Base-by-base conservation (phyloP, 805 yeast species). In the Wickerhamiella nectarea region DNA sequence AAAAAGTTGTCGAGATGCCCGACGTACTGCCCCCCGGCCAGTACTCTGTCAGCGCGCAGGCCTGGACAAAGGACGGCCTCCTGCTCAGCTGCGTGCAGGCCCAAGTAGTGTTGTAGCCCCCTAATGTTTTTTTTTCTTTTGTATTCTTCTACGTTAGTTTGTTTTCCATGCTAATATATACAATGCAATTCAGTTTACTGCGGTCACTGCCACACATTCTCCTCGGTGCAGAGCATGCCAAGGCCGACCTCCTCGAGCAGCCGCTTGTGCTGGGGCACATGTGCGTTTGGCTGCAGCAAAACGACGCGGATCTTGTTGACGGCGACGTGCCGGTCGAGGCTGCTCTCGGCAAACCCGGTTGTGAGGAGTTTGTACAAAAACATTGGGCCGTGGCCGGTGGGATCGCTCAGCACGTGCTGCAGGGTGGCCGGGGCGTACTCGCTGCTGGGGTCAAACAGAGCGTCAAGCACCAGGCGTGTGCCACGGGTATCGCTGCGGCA, bases 21-120 rank as follows among this genome's bases (percentile, higher is more conserved):
- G 68, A 70, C 12, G 91, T 85, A 60, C 94, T 89, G 25, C 98
- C 98, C 47, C 95, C 97, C 18, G 98, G 98, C 34, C 80, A 74
- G 58, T 91, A 91, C 66, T 66, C 74, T 24, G 94, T 89, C 21
- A 67, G 71, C 42, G 97, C 96, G 15, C 76, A 89, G 56, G 98
- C 97, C 2, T 91, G 74, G 67, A 85, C 94, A 34, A 75, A 67
- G 34, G 84, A 81, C 44, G 95, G 85, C 56, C 79, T 72, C 31
- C 72, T 81, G 50, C 76, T 91, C 50, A 76, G 95, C 19, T 91
- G 98, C 62, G 66, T 91, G 53, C 73, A 57, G n/a, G 69, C 70
- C 17, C 44, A 52, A 9, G 66, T 66, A 10, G 63, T 56, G 29
- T 62, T 66, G 44, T 28, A 28, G 31, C 5, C 8, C 8, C 3